phyloP scores from a whole-genome alignment of 345 rosid genomes.

The Lepidium africanum region DNA sequence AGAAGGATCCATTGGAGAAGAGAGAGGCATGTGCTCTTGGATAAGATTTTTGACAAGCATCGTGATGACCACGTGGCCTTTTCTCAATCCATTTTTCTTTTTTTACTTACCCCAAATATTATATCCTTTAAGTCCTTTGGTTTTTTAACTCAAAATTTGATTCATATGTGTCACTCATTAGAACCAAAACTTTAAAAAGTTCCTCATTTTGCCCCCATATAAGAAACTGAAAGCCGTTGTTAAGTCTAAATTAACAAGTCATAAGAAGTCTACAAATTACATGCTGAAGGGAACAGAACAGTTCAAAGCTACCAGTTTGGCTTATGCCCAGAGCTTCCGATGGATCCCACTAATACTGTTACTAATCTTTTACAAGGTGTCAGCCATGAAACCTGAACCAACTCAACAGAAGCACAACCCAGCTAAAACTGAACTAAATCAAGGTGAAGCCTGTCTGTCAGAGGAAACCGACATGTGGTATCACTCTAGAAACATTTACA shows the following conservation, averaged over 20 bases:
- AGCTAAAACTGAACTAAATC: not conserved
- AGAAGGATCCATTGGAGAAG: slow-evolving; percentile 6
- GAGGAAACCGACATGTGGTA: not conserved
- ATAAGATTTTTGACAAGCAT: slow-evolving; percentile 25
- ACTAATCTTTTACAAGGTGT: not conserved
- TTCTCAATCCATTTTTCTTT: not conserved
- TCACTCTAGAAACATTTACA: not conserved
- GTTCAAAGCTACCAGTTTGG: not conserved
- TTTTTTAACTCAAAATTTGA: too few species aligned
- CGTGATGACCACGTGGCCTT: slow-evolving; percentile 22
- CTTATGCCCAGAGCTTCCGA: not conserved
- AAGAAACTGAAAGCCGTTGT: too few species aligned
- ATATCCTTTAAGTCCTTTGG: not conserved
- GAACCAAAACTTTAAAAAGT: too few species aligned
- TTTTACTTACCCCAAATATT: not conserved
- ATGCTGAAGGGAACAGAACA: not conserved
- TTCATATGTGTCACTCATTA: too few species aligned
- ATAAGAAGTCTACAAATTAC: not conserved
- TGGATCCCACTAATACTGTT: not conserved
- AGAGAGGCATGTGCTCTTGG: slow-evolving; percentile 1
- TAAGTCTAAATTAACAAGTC: not conserved
- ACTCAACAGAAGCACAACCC: not conserved
- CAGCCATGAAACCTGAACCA: not conserved
- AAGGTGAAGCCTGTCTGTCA: not conserved
- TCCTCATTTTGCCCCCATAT: too few species aligned